These are phyloP conservation scores for Annulohypoxylon maeteangense DNA, from an alignment of 495 filamentous ascomycete species.

Conservation along the genomic window DNA sequence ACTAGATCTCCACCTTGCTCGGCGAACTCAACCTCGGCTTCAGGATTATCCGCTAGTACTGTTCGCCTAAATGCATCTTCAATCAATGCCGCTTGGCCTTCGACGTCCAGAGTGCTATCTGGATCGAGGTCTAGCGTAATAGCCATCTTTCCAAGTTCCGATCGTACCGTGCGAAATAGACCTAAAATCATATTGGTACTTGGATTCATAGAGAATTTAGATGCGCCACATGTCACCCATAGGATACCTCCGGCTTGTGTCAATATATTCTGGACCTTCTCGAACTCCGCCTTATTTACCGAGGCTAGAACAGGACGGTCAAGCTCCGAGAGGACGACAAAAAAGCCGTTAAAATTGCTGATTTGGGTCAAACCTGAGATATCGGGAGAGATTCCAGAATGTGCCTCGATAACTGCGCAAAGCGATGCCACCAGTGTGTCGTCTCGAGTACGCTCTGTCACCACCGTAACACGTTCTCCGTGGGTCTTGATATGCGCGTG, in stretches of 20 bases:
- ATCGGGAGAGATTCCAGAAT: constrained; percentile 40
- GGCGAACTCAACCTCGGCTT: constrained; percentile 52
- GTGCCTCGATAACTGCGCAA: constrained; percentile 44
- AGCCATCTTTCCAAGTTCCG: constrained; percentile 48
- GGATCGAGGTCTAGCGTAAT: constrained; percentile 52
- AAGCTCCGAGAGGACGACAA: constrained; percentile 49
- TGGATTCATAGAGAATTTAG: constrained; percentile 48
- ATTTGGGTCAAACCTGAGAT: constrained; percentile 45
- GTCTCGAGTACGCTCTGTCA: constrained; percentile 52
- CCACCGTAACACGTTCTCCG: constrained; percentile 47
- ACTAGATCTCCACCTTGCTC: constrained; percentile 50
- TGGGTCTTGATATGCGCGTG: constrained; percentile 24
- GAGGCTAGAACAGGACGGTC: constrained; percentile 44
- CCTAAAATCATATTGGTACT: constrained; percentile 52
- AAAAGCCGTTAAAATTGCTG: constrained; percentile 42
- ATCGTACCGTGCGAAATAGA: constrained; percentile 52
- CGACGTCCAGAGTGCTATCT: constrained; percentile 39
- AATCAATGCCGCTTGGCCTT: constrained; percentile 45
- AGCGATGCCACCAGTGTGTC: constrained; percentile 53
- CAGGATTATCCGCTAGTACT: constrained; percentile 34
- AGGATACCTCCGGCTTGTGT: constrained; percentile 49
- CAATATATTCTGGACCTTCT: constrained; percentile 53
- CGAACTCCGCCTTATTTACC: constrained; percentile 41
- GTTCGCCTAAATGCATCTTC: constrained; percentile 45
- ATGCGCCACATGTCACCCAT: constrained; percentile 57